Base-by-base conservation (phyloP, 306 rosid genomes). In the Casuarina glauca region DNA sequence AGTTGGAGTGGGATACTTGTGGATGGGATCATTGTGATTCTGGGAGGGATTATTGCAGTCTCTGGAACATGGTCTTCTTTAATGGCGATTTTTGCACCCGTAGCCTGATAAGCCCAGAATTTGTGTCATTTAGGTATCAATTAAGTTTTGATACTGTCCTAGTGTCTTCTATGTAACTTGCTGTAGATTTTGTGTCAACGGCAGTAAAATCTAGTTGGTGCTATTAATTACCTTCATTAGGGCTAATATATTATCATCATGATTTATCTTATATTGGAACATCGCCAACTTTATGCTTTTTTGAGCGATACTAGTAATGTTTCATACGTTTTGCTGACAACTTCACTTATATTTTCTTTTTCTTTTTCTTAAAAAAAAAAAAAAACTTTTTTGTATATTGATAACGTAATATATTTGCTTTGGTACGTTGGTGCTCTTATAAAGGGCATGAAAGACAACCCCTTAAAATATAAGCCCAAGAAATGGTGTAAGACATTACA, bases 21-120 rank as follows among this genome's bases (percentile, higher is more conserved):
- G n/a, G 94, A 89, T 80, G 91, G 82, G 36, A 79, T 75, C 0
- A 68, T 91, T 77, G 86, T 88, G 75, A 87, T 81, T 63, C 69
- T 85, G 46, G 93, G 94, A 2, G 38, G 80, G 44, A 16, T 87
- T 55, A 50, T 91, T 64, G 97, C 87, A 1, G 81, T 85, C 79
- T 3, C 58, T 0, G 94, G 97, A 57, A 91, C 94, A 26, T 85
- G 79, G 79, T 82, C 89, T 72, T 82, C 92, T 2, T 35, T 89
- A 0, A 10, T 54, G 3, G 91, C 82, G 74, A 91, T 91, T 82
- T 15, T 91, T 82, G 77, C 88, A 9, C 84, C 92, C 50, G 86
- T 36, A 32, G 90, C 87, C 2, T 86, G 81, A 86, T 67, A 67
- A 12, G 26, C 38, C 46, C 10, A 36, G 20, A 42, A 9, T 8